These are phyloP conservation scores for Gyromitra esculenta DNA, from an alignment of 2,329 filamentous ascomycete species.

Conservation along the genomic window DNA sequence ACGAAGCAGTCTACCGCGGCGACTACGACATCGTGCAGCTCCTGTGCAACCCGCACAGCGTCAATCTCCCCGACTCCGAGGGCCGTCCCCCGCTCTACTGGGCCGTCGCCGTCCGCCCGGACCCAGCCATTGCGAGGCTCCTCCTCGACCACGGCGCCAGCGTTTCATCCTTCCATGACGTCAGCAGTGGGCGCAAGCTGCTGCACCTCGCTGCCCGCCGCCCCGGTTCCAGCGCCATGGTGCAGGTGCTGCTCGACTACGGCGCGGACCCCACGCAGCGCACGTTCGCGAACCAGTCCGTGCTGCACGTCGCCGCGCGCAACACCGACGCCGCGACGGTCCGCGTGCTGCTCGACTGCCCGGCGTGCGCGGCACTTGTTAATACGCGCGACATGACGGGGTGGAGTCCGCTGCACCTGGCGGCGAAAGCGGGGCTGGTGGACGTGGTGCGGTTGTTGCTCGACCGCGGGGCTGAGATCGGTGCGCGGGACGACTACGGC, in stretches of 20 bases:
- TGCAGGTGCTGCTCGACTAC: slow-evolving; percentile 10
- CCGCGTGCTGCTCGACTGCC: not conserved
- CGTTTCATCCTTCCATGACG: slow-evolving; percentile 24
- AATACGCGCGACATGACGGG: slow-evolving; percentile 42
- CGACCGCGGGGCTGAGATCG: slow-evolving; percentile 33
- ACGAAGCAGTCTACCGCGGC: slow-evolving; percentile 44
- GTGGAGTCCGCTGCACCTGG: slow-evolving; percentile 49
- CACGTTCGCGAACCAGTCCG: slow-evolving; percentile 28
- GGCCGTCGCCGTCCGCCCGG: slow-evolving; percentile 35
- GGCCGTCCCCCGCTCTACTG: slow-evolving; percentile 35
- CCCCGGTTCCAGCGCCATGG: slow-evolving; percentile 12
- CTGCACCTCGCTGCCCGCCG: slow-evolving; percentile 32
- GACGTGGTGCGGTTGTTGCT: slow-evolving; percentile 41
- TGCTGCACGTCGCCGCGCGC: slow-evolving; percentile 32
- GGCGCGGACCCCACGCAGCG: slow-evolving; percentile 39
- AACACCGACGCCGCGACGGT: slow-evolving; percentile 30
- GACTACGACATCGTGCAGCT: slow-evolving; percentile 38
- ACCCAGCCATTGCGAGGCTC: slow-evolving; percentile 21
- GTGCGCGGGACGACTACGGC: slow-evolving; percentile 45
- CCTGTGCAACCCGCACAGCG: slow-evolving; percentile 13
- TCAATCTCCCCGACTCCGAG: slow-evolving; percentile 22
- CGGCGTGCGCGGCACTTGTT: slow-evolving; percentile 15
- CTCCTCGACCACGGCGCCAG: slow-evolving; percentile 33
- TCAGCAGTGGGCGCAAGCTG: slow-evolving; percentile 17
- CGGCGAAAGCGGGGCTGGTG: slow-evolving; percentile 33